Evolutionary conservation across 805 yeast species (phyloP).

Genomic region (Metschnikowia continentalis): DNA sequence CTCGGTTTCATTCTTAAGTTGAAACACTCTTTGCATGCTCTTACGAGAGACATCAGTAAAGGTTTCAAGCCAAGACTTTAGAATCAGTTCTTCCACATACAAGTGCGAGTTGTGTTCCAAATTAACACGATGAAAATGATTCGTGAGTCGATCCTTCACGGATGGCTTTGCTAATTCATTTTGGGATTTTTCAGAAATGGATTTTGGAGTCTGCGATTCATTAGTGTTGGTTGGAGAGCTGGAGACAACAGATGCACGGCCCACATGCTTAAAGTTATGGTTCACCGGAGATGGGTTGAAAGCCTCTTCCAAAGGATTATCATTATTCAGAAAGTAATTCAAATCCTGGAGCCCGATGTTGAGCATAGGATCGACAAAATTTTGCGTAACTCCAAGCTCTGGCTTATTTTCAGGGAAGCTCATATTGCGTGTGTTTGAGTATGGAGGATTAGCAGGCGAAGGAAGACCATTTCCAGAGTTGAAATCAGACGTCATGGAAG

Average conservation of each 20-base stretch:
- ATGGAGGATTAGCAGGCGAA: background rate
- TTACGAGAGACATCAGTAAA: constrained; percentile 26
- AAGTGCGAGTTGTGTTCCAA: constrained; percentile 29
- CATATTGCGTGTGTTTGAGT: background rate
- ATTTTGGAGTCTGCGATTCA: constrained; percentile 19
- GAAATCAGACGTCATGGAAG: background rate
- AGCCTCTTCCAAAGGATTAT: constrained; percentile 39
- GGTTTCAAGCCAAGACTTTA: constrained; percentile 31
- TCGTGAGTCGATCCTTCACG: constrained; percentile 6
- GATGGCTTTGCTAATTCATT: constrained; percentile 5
- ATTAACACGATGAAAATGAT: constrained; percentile 24
- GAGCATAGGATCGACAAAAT: constrained; percentile 9
- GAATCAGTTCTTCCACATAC: constrained; percentile 34
- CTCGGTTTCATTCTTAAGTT: constrained; percentile 10
- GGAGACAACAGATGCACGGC: constrained; percentile 20
- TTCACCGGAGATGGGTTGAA: constrained; percentile 13
- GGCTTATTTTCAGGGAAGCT: background rate
- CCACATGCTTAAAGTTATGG: background rate
- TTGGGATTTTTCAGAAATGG: constrained; percentile 12
- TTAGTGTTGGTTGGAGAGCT: constrained; percentile 34
- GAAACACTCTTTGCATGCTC: constrained; percentile 25
- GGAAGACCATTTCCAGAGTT: background rate
- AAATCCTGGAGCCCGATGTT: constrained; percentile 31
- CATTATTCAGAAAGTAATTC: constrained; percentile 33
- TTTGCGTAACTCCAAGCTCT: background rate